Evolutionary conservation across 2,329 filamentous ascomycete genomes (phyloP).

Genomic region (Phoma sp.): DNA sequence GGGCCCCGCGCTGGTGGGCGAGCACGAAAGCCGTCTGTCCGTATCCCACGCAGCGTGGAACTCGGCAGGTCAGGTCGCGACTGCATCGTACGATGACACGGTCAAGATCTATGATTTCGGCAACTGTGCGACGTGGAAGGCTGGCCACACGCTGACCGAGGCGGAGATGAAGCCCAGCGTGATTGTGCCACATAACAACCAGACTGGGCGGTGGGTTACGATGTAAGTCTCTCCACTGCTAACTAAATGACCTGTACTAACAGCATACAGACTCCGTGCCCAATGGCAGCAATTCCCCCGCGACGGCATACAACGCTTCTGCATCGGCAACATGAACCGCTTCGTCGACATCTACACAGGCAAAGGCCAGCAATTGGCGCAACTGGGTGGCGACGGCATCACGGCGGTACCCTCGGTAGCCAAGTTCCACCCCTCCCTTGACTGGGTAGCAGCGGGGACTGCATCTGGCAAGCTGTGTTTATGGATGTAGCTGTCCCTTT

Average conservation of each 20-base stretch:
- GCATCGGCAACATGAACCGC: slow-evolving; percentile 96
- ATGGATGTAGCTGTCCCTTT: slow-evolving; percentile 68
- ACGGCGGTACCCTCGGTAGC: slow-evolving; percentile 94
- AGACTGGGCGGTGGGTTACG: slow-evolving; percentile 93
- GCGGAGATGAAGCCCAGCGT: slow-evolving; percentile 72
- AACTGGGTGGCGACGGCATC: slow-evolving; percentile 86
- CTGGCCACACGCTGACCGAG: slow-evolving; percentile 63
- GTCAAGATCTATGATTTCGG: slow-evolving; percentile 88
- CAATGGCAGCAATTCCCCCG: slow-evolving; percentile 86
- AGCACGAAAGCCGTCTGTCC: slow-evolving; percentile 81
- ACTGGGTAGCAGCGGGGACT: slow-evolving; percentile 93
- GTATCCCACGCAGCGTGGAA: slow-evolving; percentile 95
- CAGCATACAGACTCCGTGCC: slow-evolving; percentile 66
- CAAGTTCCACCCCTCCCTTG: slow-evolving; percentile 82
- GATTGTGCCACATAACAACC: slow-evolving; percentile 85
- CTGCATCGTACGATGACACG: slow-evolving; percentile 92
- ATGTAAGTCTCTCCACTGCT: slow-evolving; percentile 58
- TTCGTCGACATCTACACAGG: slow-evolving; percentile 91
- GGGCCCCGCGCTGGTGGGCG: slow-evolving; percentile 74
- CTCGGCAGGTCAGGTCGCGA: slow-evolving; percentile 81
- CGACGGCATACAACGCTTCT: slow-evolving; percentile 84
- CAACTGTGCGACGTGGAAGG: slow-evolving; percentile 55
- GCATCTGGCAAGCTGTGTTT: slow-evolving; percentile 91
- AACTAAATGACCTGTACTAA: slow-evolving; percentile 15
- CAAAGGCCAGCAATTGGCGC: slow-evolving; percentile 84